Percentiles rank a stretch among this genome's conserved stretches.
Evolutionary conservation across 2,329 filamentous ascomycete species (phyloP).

Genomic region (Chrysoporthe puriensis): DNA sequence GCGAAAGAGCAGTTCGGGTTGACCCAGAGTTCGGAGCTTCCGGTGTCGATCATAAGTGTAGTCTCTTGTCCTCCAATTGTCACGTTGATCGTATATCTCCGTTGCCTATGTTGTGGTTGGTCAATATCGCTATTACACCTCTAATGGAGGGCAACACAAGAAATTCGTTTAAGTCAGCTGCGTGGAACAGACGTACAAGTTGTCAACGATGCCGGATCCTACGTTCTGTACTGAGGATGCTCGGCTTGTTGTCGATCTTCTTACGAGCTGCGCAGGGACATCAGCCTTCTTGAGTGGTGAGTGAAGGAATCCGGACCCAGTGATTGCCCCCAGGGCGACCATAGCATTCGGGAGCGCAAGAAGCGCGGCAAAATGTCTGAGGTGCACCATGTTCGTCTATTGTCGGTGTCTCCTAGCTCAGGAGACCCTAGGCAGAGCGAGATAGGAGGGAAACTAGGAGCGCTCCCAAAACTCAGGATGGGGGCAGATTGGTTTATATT

Average conservation of each 20-base stretch:
- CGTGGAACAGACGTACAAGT: not conserved
- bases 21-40: conserved; percentile 1
- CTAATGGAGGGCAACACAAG: not conserved
- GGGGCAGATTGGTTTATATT: no score
- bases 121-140: not conserved
- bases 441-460: no score
- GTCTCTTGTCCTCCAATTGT: conserved; percentile 1
- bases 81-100: not conserved
- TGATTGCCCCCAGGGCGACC: not conserved
- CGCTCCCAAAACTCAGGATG: not conserved
- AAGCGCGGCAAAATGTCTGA: not conserved
- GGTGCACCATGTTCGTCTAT: not conserved
- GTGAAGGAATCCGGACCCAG: not conserved
- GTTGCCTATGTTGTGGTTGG: not conserved
- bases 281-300: conserved; percentile 1
- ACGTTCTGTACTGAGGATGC: not conserved
- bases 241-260: not conserved
- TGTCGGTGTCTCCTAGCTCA: not conserved
- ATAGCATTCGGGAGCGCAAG: not conserved
- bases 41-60: not conserved
- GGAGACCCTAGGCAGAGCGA: not conserved
- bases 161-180: no score
- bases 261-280: not conserved
- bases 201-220: not conserved
- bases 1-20: not conserved